phyloP scores from a whole-genome alignment of 2,329 filamentous ascomycete genomes.

The Neonectria ditissima region DNA sequence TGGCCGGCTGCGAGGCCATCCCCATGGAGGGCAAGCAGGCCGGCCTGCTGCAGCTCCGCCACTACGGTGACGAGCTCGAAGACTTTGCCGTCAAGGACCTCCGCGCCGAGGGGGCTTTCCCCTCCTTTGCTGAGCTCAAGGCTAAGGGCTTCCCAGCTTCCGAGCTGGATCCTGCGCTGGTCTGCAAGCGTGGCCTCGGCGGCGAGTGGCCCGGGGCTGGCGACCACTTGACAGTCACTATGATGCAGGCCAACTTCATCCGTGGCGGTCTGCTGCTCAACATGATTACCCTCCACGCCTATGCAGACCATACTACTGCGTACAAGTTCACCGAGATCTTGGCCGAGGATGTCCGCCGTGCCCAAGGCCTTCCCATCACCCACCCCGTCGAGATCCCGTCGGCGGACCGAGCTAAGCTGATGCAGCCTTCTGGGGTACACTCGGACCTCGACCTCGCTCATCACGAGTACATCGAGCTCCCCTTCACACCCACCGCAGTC shows the following conservation, averaged over 20 bases:
- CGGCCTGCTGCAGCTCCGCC: slow-evolving; percentile 25
- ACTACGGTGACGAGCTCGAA: slow-evolving; percentile 30
- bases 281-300: slow-evolving; percentile 25
- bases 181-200: slow-evolving; percentile 24
- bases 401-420: slow-evolving; percentile 22
- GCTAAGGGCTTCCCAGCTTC: slow-evolving; percentile 25
- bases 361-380: slow-evolving; percentile 21
- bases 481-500: slow-evolving; percentile 24
- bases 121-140: slow-evolving; percentile 27
- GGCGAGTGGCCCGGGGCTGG: slow-evolving; percentile 27
- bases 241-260: slow-evolving; percentile 31
- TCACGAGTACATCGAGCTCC: slow-evolving; percentile 25
- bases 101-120: slow-evolving; percentile 21
- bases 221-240: slow-evolving; percentile 23
- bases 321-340: slow-evolving; percentile 28
- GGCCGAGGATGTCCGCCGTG: slow-evolving; percentile 22
- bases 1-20: slow-evolving; percentile 25
- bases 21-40: slow-evolving; percentile 28
- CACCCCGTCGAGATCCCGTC: slow-evolving; percentile 24
- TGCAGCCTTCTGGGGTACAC: slow-evolving; percentile 16
- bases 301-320: slow-evolving; percentile 18
- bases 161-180: slow-evolving; percentile 17
- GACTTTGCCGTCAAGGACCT: slow-evolving; percentile 26
- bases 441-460: slow-evolving; percentile 14
- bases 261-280: slow-evolving; percentile 23